These are phyloP conservation scores for Primulina tabacum DNA, from an alignment of 257 asterid species.

Conservation along the genomic window DNA sequence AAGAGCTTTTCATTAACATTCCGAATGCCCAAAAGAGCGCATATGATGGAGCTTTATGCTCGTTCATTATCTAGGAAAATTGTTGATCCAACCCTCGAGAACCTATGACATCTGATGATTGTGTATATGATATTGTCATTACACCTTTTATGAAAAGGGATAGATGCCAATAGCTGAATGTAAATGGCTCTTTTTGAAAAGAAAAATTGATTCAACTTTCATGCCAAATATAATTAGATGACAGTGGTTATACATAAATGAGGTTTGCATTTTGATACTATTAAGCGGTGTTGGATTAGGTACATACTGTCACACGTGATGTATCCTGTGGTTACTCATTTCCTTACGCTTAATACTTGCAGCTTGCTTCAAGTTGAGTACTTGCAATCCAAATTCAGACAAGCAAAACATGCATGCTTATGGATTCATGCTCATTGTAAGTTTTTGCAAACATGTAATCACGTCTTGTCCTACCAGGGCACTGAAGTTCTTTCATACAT, in stretches of 20 bases:
- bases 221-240: not conserved
- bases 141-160: not conserved
- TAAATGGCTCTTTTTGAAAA: not conserved
- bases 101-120: not conserved
- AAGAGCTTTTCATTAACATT: too few species aligned
- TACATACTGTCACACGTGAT: not conserved
- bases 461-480: not conserved
- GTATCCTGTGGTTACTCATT: conserved; percentile 22
- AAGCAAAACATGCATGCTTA: conserved; percentile 71
- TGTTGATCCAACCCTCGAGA: not conserved
- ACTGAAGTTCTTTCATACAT: not conserved
- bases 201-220: not conserved
- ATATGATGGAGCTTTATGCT: not conserved
- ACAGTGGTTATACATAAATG: not conserved
- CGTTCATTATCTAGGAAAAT: conserved; percentile 1
- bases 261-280: conserved; percentile 6
- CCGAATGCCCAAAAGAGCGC: too few species aligned
- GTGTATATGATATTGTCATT: conserved; percentile 1
- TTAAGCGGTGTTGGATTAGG: conserved; percentile 11
- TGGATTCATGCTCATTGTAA: conserved; percentile 81
- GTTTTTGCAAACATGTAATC: conserved; percentile 22
- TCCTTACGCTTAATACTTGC: conserved; percentile 37
- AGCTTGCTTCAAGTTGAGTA: conserved; percentile 83
- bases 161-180: not conserved
- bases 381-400: conserved; percentile 64